Conservation (phyloP, 306 rosid genomes). For the Fragaria ananassa region DNA sequence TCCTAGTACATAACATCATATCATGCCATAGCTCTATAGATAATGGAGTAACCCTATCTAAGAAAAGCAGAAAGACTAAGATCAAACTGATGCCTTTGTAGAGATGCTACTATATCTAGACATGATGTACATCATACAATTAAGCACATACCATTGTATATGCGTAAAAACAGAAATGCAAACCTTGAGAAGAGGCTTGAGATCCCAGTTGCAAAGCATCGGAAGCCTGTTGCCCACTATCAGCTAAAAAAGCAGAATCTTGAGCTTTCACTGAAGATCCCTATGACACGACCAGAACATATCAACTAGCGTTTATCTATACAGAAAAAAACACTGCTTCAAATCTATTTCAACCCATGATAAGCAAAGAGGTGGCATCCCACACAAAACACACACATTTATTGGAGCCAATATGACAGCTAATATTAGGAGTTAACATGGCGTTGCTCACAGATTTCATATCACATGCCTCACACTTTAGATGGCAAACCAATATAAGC, state of each 20-base stretch:
- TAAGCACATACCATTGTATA: neutral
- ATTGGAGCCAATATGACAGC: neutral
- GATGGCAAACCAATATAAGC: neutral
- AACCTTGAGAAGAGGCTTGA: slow-evolving; percentile 62
- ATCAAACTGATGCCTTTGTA: neutral
- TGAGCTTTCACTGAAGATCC: slow-evolving; percentile 52
- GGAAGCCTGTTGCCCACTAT: slow-evolving; percentile 56
- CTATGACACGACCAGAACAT: slow-evolving; percentile 39
- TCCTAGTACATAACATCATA: neutral
- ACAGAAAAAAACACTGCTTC: slow-evolving; percentile 19
- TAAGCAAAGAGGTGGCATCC: neutral
- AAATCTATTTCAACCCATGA: slow-evolving; percentile 5
- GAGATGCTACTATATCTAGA: neutral
- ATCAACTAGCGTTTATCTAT: slow-evolving; percentile 17
- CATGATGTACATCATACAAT: neutral
- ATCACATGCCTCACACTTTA: neutral
- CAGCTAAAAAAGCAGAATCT: slow-evolving; percentile 42
- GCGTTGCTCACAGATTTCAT: neutral
- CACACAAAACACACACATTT: neutral
- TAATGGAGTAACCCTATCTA: neutral
- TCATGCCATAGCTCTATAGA: slow-evolving; percentile 8
- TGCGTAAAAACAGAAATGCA: slow-evolving; percentile 12
- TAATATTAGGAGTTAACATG: neutral
- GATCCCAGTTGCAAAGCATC: slow-evolving; percentile 44
- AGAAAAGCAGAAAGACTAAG: neutral